Conservation (phyloP, 768 basidiomycete genomes). For the Termitomyces eurrhizus region DNA sequence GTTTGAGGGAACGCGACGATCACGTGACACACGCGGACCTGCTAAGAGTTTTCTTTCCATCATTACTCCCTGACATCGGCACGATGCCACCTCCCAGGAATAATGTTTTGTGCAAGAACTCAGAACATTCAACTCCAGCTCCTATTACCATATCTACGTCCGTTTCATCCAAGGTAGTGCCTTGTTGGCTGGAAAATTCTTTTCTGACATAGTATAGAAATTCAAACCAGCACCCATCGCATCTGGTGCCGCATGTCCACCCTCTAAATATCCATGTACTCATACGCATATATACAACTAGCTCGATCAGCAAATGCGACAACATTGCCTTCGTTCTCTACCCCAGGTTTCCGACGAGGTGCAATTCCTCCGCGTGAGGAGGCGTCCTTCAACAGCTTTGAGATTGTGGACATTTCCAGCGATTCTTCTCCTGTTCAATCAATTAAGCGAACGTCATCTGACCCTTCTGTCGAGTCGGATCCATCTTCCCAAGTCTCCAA, state of each 20-base stretch:
- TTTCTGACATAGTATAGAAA: slow-evolving; percentile 4
- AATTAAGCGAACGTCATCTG: slow-evolving; percentile 39
- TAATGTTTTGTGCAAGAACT: slow-evolving; percentile 31
- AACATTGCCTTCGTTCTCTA: slow-evolving; percentile 38
- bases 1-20: background rate
- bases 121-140: slow-evolving; percentile 5
- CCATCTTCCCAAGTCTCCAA: slow-evolving; percentile 28
- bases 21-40: slow-evolving; percentile 6
- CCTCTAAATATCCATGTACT: background rate
- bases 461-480: slow-evolving; percentile 28
- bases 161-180: slow-evolving; percentile 17
- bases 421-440: slow-evolving; percentile 29
- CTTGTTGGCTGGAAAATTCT: background rate
- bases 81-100: slow-evolving; percentile 26
- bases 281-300: slow-evolving; percentile 9
- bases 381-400: slow-evolving; percentile 17
- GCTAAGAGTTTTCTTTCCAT: background rate
- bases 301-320: slow-evolving; percentile 22
- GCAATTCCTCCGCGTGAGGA: slow-evolving; percentile 10
- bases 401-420: slow-evolving; percentile 33
- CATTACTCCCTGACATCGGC: background rate
- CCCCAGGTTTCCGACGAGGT: slow-evolving; percentile 37
- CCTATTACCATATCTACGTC: slow-evolving; percentile 8
- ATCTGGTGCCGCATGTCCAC: slow-evolving; percentile 7
- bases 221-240: slow-evolving; percentile 21